Base-by-base conservation (phyloP, 208 protist species). In the Acanthamoeba triangularis region DNA sequence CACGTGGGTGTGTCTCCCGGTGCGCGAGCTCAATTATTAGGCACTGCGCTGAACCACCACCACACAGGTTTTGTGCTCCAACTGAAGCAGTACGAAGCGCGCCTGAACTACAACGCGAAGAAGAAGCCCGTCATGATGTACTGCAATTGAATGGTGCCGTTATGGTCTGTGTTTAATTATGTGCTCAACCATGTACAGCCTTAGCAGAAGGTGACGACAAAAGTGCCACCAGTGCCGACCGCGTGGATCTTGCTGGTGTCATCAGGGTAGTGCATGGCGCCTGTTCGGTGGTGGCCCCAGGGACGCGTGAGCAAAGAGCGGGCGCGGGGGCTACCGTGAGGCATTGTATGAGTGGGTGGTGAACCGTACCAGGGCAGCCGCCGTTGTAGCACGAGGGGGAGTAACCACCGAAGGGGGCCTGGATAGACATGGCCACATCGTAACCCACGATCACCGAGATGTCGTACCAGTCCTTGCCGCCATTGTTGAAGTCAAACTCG, bases 391-490 rank as follows among this genome's bases (percentile, higher is more conserved):
- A 80, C 41, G 72, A 80, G 20, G 72, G 72, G n/a, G 72, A 80
- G 41, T 25, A 41, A 11, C 72, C 72, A 14, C 72, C 72, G 8
- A 8, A 78, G 72, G 72, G 72, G 49, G 72, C 72, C 72, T 80
- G 72, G 30, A 80, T 80, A 35, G 35, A 25, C 72, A 80, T 80
- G 72, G 35, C 72, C 8, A 80, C 14, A 35, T 80, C 72, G 41
- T 80, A 80, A 16, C 72, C 72, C 16, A 80, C 72, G 30, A 80
- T 80, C 37, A 80, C 72, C 2, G 72, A 80, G 72, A 80, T 41
- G 72, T 80, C 72, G 72, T 80, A 80, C 72, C 72, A 80, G 37
- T 80, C 72, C 72, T 80, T 80, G 72, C 72, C 72, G 35, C 72
- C 72, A 14, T 5, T 47, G 41, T 23, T 23, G 16, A 80, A 80